These are phyloP conservation scores for Pleurotus djamor DNA, from an alignment of 768 basidiomycete genomes.

Conservation along the genomic window DNA sequence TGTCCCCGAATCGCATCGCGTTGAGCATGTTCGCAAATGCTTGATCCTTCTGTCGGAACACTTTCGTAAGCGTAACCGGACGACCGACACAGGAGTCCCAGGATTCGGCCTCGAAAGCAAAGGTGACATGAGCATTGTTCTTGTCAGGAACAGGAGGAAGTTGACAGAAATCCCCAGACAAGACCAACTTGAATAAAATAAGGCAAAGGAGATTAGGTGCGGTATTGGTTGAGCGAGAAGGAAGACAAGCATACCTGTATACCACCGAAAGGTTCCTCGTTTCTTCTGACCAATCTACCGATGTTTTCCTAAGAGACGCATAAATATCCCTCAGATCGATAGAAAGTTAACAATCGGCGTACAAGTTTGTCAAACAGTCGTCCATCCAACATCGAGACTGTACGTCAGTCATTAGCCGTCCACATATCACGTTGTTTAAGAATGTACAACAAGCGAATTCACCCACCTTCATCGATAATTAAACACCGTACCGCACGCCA, in stretches of 20 bases:
- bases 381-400: slow-evolving; percentile 92
- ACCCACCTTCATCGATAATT: slow-evolving; percentile 83
- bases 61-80: slow-evolving; percentile 60
- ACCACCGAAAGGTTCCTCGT: slow-evolving; percentile 70
- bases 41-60: slow-evolving; percentile 89
- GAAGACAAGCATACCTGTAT: slow-evolving; percentile 59
- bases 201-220: not conserved
- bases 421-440: not conserved
- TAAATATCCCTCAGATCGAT: slow-evolving; percentile 28
- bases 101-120: slow-evolving; percentile 79
- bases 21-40: slow-evolving; percentile 85
- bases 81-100: slow-evolving; percentile 67
- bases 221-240: not conserved
- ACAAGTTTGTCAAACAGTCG: slow-evolving; percentile 80
- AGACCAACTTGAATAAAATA: slow-evolving; percentile 49
- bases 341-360: slow-evolving; percentile 9
- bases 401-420: not conserved
- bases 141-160: slow-evolving; percentile 74
- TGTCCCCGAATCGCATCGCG: slow-evolving; percentile 75
- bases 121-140: slow-evolving; percentile 45
- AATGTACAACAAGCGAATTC: too few species aligned
- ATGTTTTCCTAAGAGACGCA: slow-evolving; percentile 48
- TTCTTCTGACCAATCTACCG: slow-evolving; percentile 54
- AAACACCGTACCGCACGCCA: slow-evolving; percentile 66
- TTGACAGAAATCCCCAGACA: slow-evolving; percentile 92